Conservation (phyloP, 495 filamentous ascomycete species). For the Rostrohypoxylon terebratum region DNA sequence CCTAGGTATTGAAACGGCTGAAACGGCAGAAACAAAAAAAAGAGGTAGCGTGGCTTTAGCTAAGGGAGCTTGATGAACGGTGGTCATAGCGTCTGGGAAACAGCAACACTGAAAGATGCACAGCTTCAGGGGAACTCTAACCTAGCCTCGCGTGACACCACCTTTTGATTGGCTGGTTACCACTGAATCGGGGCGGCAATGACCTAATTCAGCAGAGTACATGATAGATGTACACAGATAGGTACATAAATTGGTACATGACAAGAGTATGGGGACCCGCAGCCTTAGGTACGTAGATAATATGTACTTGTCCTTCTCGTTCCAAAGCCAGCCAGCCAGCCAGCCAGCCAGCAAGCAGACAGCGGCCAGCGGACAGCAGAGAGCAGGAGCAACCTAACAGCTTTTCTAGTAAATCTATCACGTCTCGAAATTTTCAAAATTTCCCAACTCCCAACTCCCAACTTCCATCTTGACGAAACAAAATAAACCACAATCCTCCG, state of each 20-base stretch:
- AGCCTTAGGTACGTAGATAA: neutral
- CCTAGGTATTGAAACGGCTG: no score
- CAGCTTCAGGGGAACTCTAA: constrained; percentile 37
- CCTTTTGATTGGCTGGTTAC: constrained; percentile 30
- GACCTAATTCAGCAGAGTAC: constrained; percentile 33
- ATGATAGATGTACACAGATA: neutral
- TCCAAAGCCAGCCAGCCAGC: neutral
- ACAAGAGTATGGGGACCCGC: neutral
- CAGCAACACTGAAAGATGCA: constrained; percentile 14
- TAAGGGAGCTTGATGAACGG: constrained; percentile 10
- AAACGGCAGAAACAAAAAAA: neutral
- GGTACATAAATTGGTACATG: neutral
- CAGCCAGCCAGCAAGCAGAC: neutral
- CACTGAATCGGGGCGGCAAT: constrained; percentile 31
- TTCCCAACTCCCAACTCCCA: no score
- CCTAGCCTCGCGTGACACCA: constrained; percentile 26
- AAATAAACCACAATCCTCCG: constrained; percentile 23
- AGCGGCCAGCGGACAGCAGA: neutral
- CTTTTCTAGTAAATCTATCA: constrained; percentile 45
- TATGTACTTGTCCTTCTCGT: neutral
- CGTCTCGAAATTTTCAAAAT: constrained; percentile 37
- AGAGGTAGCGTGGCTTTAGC: neutral
- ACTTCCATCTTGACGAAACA: constrained; percentile 20
- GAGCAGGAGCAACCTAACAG: constrained; percentile 31
- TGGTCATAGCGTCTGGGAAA: constrained; percentile 9